Percentiles rank a stretch among this genome's conserved stretches.
Evolutionary conservation across 345 rosid species (phyloP).

Genomic region (Orychophragmus violaceus): DNA sequence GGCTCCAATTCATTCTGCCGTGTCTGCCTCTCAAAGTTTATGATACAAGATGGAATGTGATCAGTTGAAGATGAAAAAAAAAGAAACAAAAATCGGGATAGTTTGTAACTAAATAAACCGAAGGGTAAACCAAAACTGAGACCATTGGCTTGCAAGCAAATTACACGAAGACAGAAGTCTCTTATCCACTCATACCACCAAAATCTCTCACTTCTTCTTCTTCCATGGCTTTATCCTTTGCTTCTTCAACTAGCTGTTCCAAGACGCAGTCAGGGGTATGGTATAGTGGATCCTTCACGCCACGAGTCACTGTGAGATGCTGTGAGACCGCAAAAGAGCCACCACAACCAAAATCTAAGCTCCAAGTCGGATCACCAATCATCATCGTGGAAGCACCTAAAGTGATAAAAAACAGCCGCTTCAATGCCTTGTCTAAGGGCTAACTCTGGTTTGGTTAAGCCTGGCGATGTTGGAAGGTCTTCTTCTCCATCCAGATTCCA

Average conservation of each 20-base stretch:
- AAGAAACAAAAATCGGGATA: neutral
- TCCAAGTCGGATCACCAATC: slow-evolving; percentile 66
- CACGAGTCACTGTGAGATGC: slow-evolving; percentile 17
- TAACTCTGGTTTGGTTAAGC: slow-evolving; percentile 72
- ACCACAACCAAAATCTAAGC: slow-evolving; percentile 29
- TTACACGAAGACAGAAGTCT: slow-evolving; percentile 15
- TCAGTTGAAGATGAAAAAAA: neutral
- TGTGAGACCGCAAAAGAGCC: slow-evolving; percentile 18
- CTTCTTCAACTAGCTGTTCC: neutral
- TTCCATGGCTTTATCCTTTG: slow-evolving; percentile 38
- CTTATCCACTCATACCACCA: slow-evolving; percentile 25
- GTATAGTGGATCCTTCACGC: neutral
- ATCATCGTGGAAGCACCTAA: slow-evolving; percentile 70
- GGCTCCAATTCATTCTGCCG: neutral
- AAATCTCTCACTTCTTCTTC: neutral
- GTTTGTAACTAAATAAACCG: neutral
- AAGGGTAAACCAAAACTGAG: slow-evolving; percentile 6
- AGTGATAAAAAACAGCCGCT: slow-evolving; percentile 76
- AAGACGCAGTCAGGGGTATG: slow-evolving; percentile 16
- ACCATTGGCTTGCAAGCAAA: slow-evolving; percentile 10
- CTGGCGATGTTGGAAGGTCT: slow-evolving; percentile 91
- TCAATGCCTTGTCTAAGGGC: slow-evolving; percentile 73
- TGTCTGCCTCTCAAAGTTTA: neutral
- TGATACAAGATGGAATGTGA: neutral
- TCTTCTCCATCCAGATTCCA: neutral